Evolutionary conservation across 1,284 basidiomycete species (phyloP).

Genomic region (Violaceomyces palustris): DNA sequence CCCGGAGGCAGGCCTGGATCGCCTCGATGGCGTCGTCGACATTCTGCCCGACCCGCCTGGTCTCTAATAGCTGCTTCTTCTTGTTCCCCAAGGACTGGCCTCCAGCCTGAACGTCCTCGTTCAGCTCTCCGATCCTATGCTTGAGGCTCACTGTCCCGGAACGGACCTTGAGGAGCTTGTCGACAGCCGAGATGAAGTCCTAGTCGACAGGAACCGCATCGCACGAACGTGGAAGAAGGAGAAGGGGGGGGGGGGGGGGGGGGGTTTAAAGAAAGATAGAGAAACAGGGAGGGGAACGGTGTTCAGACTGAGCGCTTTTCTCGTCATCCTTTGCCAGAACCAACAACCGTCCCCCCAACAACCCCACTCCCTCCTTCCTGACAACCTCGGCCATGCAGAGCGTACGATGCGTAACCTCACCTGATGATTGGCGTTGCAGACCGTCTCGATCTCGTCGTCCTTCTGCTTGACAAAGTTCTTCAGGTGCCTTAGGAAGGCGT

Average conservation of each 20-base stretch:
- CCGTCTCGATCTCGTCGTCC: slow-evolving; percentile 89
- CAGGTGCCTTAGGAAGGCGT: slow-evolving; percentile 79
- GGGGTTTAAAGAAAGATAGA: too few relatives aligned
- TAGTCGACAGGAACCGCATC: too few relatives aligned
- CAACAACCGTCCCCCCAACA: too few relatives aligned
- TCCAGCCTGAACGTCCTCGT: slow-evolving; percentile 58
- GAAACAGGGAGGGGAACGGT: too few relatives aligned
- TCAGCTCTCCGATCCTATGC: slow-evolving; percentile 59
- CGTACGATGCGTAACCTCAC: too few relatives aligned
- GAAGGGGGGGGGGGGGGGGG: too few relatives aligned
- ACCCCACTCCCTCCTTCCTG: too few relatives aligned
- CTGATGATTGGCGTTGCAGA: slow-evolving; percentile 93
- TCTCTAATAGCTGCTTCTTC: slow-evolving; percentile 61
- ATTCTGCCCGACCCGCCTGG: slow-evolving; percentile 84
- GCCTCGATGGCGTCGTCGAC: slow-evolving; percentile 94
- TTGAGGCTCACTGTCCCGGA: slow-evolving; percentile 61
- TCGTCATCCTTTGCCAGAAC: too few relatives aligned
- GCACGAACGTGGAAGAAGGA: too few relatives aligned
- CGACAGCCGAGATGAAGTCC: slow-evolving; percentile 93
- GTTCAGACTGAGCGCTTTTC: too few relatives aligned
- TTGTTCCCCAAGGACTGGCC: slow-evolving; percentile 39
- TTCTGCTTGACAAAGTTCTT: slow-evolving; percentile 84
- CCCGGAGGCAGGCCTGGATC: slow-evolving; percentile 81
- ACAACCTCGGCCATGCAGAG: too few relatives aligned
- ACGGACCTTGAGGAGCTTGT: slow-evolving; percentile 88